A percentile compares a stretch with the other conserved stretches of the same genome.
Evolutionary conservation across 768 basidiomycete genomes (phyloP).

Genomic region (Mycena crocata): DNA sequence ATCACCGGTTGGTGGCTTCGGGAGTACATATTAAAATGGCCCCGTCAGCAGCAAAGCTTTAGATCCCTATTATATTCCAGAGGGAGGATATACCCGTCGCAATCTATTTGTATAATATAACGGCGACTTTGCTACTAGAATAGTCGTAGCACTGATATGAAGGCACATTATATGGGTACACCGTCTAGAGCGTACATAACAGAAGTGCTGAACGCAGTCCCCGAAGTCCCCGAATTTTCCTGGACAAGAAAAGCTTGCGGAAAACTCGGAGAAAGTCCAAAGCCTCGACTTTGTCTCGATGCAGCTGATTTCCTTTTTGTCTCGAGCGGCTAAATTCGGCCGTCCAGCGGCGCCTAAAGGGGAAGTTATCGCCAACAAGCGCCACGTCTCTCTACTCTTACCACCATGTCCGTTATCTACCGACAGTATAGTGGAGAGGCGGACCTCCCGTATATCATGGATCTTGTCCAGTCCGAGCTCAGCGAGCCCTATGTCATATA

Average conservation of each 20-base stretch:
- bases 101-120: too few species aligned
- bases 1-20: conserved; percentile 64
- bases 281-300: too few species aligned
- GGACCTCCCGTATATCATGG: conserved; percentile 31
- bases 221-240: too few species aligned
- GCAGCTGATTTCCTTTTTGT: too few species aligned
- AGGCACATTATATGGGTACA: too few species aligned
- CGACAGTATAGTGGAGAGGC: conserved; percentile 26
- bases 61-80: neutral
- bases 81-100: neutral
- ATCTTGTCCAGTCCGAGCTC: conserved; percentile 34
- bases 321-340: too few species aligned
- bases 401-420: conserved; percentile 27
- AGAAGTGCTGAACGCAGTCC: too few species aligned
- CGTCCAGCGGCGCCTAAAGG: neutral
- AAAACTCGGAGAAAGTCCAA: too few species aligned
- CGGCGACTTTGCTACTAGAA: too few species aligned
- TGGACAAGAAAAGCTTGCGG: too few species aligned
- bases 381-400: conserved; percentile 19
- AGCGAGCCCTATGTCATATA: conserved; percentile 88
- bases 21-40: conserved; percentile 68
- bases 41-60: conserved; percentile 46
- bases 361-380: conserved; percentile 7
- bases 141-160: too few species aligned
- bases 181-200: too few species aligned